Base-by-base conservation (phyloP, 2,329 filamentous ascomycete genomes). In the Domatiomyces globalis region DNA sequence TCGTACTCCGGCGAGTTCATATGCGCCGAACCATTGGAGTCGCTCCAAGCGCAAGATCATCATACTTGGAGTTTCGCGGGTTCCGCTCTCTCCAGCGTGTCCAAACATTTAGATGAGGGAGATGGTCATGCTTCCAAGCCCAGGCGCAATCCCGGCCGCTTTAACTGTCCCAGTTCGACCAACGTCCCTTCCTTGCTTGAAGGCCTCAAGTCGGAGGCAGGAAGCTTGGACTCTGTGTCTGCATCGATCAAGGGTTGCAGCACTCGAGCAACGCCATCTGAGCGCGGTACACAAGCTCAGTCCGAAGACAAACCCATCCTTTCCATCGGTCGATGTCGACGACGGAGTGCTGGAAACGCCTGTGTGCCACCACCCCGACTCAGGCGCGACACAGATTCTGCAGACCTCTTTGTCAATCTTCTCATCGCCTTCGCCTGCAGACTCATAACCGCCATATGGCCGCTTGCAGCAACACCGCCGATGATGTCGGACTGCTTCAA, bases 391-490 rank as follows among this genome's bases (percentile, higher is more conserved):
- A 61, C 58, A 9, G 58, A 61, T 22, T 50, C 51, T 39, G 56
- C 58, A 6, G 58, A 61, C 39, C 51, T 56, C 45, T 59, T 61
- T 49, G 60, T 61, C 10, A 53, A 49, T 18, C 51, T 55, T 5
- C 56, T 61, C 49, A 61, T 63, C 50, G 45, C 95, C 80, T 94
- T 90, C 62, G 92, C 92, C 49, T 92, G 92, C 50, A 87, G 95
- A 69, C 94, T 96, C 68, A 89, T 98, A 48, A 88, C 95, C 73
- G 86, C 85, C 50, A 95, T 98, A 63, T 98, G 92, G 92, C 89
- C 92, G 45, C 76, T 90, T 44, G 94, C 90, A 50, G 89, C 87
- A 53, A 80, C 84, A 36, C 33, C 33, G 52, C 85, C 85, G 67
- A 81, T 83, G 62, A 82, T 76, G 61, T 85, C 90, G 64, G 73